These are phyloP conservation scores for Sphaerulina populicola DNA, from an alignment of 2,329 filamentous ascomycete genomes.

Conservation along the genomic window DNA sequence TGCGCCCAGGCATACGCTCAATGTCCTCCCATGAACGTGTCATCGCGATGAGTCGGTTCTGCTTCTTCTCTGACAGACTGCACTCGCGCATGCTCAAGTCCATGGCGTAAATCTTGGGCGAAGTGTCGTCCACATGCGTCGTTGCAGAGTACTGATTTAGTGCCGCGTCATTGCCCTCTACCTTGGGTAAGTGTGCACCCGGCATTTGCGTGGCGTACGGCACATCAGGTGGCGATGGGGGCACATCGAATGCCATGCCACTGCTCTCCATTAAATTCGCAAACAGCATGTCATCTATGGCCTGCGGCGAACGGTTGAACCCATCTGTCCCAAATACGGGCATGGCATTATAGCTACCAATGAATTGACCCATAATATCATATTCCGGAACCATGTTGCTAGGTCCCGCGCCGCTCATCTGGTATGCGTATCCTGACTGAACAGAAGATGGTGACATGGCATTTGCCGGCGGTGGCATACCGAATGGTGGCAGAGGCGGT, in stretches of 20 bases:
- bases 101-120: constrained; percentile 36
- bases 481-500: constrained; percentile 24
- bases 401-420: constrained; percentile 19
- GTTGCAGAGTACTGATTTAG: constrained; percentile 1
- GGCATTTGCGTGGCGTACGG: constrained; percentile 16
- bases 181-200: constrained; percentile 20
- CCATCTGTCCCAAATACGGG: constrained; percentile 79
- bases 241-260: constrained; percentile 14
- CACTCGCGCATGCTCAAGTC: constrained; percentile 73
- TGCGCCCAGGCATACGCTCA: constrained; percentile 62
- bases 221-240: constrained; percentile 23
- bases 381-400: constrained; percentile 24
- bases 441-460: constrained; percentile 24
- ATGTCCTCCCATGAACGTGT: constrained; percentile 74
- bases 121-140: constrained; percentile 5
- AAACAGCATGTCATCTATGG: constrained; percentile 26
- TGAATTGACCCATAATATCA: constrained; percentile 39
- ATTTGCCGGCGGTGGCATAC: constrained; percentile 16
- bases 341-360: constrained; percentile 53
- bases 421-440: constrained; percentile 17
- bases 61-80: constrained; percentile 77
- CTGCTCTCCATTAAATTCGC: constrained; percentile 22
- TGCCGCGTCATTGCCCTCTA: constrained; percentile 21
- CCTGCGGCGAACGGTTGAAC: constrained; percentile 66
- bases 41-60: constrained; percentile 65